phyloP scores from a whole-genome alignment of 257 asterid species.

The Solanum bulbocastanum region DNA sequence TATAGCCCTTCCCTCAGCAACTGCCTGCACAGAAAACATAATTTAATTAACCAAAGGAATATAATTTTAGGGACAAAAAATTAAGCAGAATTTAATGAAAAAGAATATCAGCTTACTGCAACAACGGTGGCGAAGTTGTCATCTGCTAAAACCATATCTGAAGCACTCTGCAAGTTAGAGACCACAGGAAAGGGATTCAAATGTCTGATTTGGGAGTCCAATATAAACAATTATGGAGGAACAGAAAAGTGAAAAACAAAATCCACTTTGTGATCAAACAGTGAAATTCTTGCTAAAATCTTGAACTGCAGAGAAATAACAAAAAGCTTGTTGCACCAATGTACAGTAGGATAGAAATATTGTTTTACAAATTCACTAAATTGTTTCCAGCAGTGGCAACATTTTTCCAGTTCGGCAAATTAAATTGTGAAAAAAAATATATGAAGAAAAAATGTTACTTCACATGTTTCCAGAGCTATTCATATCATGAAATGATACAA shows the following conservation, averaged over 20 bases:
- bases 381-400: neutral
- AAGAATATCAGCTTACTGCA: conserved; percentile 53
- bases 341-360: neutral
- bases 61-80: neutral
- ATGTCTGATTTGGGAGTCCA: neutral
- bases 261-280: neutral
- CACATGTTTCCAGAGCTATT: neutral
- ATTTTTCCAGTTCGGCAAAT: neutral
- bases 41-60: neutral
- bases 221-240: neutral
- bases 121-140: conserved; percentile 97
- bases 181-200: neutral
- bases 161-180: conserved; percentile 86
- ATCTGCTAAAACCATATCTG: conserved; percentile 98
- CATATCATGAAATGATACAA: neutral
- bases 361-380: neutral
- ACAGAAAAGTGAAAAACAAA: neutral
- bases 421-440: neutral
- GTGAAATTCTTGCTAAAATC: neutral
- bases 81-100: neutral
- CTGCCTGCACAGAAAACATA: conserved; percentile 50
- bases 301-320: neutral
- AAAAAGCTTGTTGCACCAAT: neutral
- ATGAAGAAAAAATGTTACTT: neutral
- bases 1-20: conserved; percentile 99